Conservation (phyloP, 176 grass and related monocot species). For the Lolium perenne region DNA sequence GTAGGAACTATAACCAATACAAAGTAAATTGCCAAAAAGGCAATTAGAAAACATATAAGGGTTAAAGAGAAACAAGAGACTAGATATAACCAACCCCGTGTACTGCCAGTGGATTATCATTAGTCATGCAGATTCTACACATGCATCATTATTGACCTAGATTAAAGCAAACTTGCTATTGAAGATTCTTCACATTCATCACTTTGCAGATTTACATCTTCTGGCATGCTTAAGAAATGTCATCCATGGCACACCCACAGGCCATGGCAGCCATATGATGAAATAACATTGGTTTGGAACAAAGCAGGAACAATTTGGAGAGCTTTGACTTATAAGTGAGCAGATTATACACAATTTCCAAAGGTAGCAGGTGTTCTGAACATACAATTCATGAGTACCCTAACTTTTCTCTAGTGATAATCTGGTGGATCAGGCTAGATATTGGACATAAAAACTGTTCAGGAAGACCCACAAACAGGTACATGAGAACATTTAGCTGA, state of each 20-base stretch:
- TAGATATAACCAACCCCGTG: no score
- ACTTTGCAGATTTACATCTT: background rate
- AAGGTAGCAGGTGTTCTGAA: background rate
- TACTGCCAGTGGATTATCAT: background rate
- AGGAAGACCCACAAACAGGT: background rate
- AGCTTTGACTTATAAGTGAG: background rate
- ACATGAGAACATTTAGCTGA: background rate
- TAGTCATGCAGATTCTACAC: background rate
- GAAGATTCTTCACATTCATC: background rate
- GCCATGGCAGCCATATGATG: background rate
- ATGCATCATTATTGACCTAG: background rate
- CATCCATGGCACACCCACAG: background rate
- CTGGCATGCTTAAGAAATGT: background rate
- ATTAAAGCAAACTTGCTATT: background rate
- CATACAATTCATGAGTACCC: background rate
- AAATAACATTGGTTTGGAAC: background rate
- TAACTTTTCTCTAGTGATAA: constrained; percentile 11
- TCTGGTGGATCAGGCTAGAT: background rate
- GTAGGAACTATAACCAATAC: background rate
- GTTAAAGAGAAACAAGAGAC: background rate
- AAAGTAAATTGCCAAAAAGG: background rate
- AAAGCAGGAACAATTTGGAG: background rate
- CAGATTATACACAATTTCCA: background rate
- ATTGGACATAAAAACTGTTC: background rate
- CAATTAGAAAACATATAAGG: background rate